Evolutionary conservation across 106 monocot genomes (phyloP), one percentile per base, ranked within the genome.

Genomic region (Allium cepa): DNA sequence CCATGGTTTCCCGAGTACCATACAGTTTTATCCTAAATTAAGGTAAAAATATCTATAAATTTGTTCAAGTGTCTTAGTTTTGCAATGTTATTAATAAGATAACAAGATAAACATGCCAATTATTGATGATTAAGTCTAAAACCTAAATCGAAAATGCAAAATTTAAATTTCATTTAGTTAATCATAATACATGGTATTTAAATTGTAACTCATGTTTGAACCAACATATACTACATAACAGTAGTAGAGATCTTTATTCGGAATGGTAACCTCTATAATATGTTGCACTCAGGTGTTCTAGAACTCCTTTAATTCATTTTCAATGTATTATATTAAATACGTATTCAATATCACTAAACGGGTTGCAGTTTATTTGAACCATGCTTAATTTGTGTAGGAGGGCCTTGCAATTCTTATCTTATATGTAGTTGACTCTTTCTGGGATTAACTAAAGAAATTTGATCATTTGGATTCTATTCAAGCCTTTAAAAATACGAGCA

Each of bases 401-500:
- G 82, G 80, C 80, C 47, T 77, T 9, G 93, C 90, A 72, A 59
- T 68, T 22, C 69, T 99, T 15, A 79, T 90, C 28, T 15, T 83
- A 8, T 87, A 99, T 73, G 18, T 90, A 47, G 77, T 90, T 70
- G 81, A 85, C 46, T 67, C 46, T 60, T 99, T 90, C 68, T 93
- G 92, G 86, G 80, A 87, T 28, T 78, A 83, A 50, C 79, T 99
- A 65, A 69, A 51, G 50, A 87, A 78, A 66, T 99, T 86, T 73
- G 80, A 85, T 75, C 77, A 79, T 73, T 68, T 99, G 47, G 74
- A 58, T 49, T 67, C 85, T 51, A 79, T 99, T 72, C 80, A 80
- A 28, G 83, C 76, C 64, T 56, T 99, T n/a, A 93, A 77, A 92
- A 90, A 90, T 99, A 99, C 68, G 90, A 99, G 63, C 99, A 99